A percentile compares a stretch with the other conserved stretches of the same genome.
Conservation (phyloP, 192 early-diverging fungal species). For the Gaertneriomyces semiglobifer region DNA sequence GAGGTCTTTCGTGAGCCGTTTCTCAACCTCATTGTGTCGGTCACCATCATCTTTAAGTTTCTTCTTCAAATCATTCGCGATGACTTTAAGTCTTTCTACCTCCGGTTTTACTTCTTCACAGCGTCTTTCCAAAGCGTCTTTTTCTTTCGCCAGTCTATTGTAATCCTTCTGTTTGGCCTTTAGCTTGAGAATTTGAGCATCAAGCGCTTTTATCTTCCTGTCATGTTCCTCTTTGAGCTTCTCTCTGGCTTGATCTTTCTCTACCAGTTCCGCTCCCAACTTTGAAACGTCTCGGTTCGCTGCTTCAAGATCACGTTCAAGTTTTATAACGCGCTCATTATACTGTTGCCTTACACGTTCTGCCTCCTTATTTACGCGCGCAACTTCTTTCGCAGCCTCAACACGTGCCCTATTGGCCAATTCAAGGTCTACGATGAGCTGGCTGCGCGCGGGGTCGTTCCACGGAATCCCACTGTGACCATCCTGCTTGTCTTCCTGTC, state of each 20-base stretch:
- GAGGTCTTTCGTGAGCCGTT: too few relatives aligned
- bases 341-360: conserved; percentile 39
- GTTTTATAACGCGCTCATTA: conserved; percentile 26
- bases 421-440: conserved; percentile 27
- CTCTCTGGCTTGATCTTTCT: conserved; percentile 31
- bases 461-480: not conserved
- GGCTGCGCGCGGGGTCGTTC: not conserved
- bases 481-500: not conserved
- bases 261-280: conserved; percentile 23
- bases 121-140: conserved; percentile 27
- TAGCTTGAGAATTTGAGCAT: conserved; percentile 36
- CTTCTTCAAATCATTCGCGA: conserved; percentile 36
- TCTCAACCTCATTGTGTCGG: too few relatives aligned
- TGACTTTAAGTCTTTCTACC: conserved; percentile 33
- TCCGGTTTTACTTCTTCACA: conserved; percentile 35
- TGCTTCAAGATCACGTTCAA: conserved; percentile 40
- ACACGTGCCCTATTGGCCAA: conserved; percentile 40
- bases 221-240: conserved; percentile 48
- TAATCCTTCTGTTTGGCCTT: conserved; percentile 41
- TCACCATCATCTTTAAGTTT: conserved; percentile 46
- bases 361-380: conserved; percentile 38
- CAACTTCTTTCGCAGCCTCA: conserved; percentile 40
- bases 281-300: conserved; percentile 27
- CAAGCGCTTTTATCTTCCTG: conserved; percentile 35
- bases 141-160: conserved; percentile 36